phyloP scores from a whole-genome alignment of 345 rosid genomes.

The Angophora floribunda region DNA sequence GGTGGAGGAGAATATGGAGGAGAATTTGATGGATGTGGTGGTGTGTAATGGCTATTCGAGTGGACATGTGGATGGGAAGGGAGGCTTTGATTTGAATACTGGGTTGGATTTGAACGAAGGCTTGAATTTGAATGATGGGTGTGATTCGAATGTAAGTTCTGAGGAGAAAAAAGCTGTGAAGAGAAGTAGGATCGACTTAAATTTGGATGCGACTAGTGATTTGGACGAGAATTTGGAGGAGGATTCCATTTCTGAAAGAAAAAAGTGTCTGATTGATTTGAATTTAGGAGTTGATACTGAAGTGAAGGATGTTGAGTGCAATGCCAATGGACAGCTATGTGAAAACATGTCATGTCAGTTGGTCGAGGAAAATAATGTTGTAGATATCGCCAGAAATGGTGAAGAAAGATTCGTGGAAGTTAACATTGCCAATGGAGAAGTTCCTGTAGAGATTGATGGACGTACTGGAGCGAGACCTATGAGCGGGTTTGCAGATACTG shows the following conservation, averaged over 20 bases:
- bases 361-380: background rate
- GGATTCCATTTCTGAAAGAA: conserved; percentile 19
- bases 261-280: conserved; percentile 61
- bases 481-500: conserved; percentile 1
- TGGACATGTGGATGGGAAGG: conserved; percentile 22
- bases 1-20: background rate
- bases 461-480: background rate
- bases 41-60: conserved; percentile 16
- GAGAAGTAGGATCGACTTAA: conserved; percentile 62
- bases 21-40: conserved; percentile 29
- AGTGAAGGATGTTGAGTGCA: conserved; percentile 21
- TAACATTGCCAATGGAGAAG: conserved; percentile 22
- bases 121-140: conserved; percentile 17
- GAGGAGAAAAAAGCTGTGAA: conserved; percentile 10
- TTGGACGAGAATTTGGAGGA: conserved; percentile 1
- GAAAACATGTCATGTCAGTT: conserved; percentile 9
- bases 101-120: conserved; percentile 60
- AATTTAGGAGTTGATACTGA: conserved; percentile 55
- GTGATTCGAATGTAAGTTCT: conserved; percentile 2
- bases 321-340: conserved; percentile 1
- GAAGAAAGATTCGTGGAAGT: conserved; percentile 9
- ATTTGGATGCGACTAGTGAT: conserved; percentile 39
- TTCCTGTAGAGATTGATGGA: background rate
- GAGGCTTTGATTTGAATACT: conserved; percentile 48
- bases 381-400: background rate